Percentiles rank a stretch among this genome's conserved stretches.
These are phyloP conservation scores for Exophiala viscosa DNA, from an alignment of 2,329 filamentous ascomycete genomes.

Conservation along the genomic window DNA sequence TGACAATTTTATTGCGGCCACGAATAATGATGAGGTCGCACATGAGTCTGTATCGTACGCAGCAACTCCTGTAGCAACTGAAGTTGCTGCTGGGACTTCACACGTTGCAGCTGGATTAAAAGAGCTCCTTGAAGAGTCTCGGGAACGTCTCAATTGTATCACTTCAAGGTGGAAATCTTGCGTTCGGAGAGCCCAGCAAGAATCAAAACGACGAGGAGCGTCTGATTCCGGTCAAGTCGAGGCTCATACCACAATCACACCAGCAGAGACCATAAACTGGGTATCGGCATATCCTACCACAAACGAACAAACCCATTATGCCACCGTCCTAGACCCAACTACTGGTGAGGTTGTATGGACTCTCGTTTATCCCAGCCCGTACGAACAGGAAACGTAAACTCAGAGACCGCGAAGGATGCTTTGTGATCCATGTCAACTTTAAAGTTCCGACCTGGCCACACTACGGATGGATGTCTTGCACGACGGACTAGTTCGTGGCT, in stretches of 20 bases:
- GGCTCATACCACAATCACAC: conserved; percentile 31
- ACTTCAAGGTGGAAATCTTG: conserved; percentile 17
- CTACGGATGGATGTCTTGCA: too few species aligned
- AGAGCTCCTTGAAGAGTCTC: conserved; percentile 23
- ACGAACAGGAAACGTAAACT: too few species aligned
- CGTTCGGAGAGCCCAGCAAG: conserved; percentile 11
- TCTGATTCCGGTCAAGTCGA: conserved; percentile 15
- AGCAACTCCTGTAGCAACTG: conserved; percentile 16
- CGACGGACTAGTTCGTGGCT: too few species aligned
- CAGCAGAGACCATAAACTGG: conserved; percentile 45
- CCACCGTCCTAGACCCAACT: conserved; percentile 54
- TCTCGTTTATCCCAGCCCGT: conserved; percentile 28
- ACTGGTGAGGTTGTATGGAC: conserved; percentile 48
- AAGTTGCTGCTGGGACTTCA: neutral
- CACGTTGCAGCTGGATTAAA: conserved; percentile 21
- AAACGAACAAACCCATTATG: conserved; percentile 58
- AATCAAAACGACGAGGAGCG: conserved; percentile 1
- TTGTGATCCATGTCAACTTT: too few species aligned
- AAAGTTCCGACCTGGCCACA: too few species aligned
- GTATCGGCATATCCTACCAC: conserved; percentile 51
- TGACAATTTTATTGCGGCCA: conserved; percentile 52
- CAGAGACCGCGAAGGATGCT: too few species aligned
- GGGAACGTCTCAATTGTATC: conserved; percentile 21
- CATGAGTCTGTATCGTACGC: conserved; percentile 24
- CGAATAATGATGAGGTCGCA: conserved; percentile 52